A percentile compares a stretch with the other conserved stretches of the same genome.
Evolutionary conservation across 1,284 basidiomycete genomes (phyloP).

Genomic region (Pterulicium gracile): DNA sequence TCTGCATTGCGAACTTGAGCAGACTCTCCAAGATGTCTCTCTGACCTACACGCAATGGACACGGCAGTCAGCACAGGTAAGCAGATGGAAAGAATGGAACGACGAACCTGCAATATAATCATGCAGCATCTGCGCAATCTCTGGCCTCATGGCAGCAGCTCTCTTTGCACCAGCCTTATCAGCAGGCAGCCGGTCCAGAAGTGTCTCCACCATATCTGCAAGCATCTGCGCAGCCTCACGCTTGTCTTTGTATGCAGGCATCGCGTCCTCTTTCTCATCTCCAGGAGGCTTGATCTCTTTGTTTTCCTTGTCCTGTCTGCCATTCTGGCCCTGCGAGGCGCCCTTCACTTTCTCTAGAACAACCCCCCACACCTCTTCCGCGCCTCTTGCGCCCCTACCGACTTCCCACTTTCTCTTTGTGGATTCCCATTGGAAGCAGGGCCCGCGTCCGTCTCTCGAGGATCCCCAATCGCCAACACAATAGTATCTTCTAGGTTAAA

Average conservation of each 20-base stretch:
- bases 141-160: conserved; percentile 26
- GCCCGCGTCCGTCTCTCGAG: conserved; percentile 47
- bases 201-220: conserved; percentile 48
- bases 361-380: conserved; percentile 50
- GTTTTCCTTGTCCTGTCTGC: no score
- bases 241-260: conserved; percentile 39
- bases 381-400: conserved; percentile 41
- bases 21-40: conserved; percentile 28
- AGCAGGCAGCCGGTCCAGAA: conserved; percentile 42
- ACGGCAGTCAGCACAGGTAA: conserved; percentile 19
- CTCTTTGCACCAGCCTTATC: conserved; percentile 10
- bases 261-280: conserved; percentile 22
- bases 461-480: conserved; percentile 22
- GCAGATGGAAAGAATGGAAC: conserved; percentile 14
- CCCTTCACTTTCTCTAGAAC: conserved; percentile 32
- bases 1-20: conserved; percentile 31
- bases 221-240: conserved; percentile 57
- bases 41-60: conserved; percentile 25
- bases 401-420: conserved; percentile 46
- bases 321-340: no score
- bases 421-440: no score
- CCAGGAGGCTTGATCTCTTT: conserved; percentile 6
- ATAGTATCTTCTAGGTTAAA: conserved; percentile 80
- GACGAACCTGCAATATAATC: conserved; percentile 46
- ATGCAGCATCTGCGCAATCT: conserved; percentile 42